Evolutionary conservation across 192 early-diverging fungal species (phyloP).

Genomic region (Podila epigama): DNA sequence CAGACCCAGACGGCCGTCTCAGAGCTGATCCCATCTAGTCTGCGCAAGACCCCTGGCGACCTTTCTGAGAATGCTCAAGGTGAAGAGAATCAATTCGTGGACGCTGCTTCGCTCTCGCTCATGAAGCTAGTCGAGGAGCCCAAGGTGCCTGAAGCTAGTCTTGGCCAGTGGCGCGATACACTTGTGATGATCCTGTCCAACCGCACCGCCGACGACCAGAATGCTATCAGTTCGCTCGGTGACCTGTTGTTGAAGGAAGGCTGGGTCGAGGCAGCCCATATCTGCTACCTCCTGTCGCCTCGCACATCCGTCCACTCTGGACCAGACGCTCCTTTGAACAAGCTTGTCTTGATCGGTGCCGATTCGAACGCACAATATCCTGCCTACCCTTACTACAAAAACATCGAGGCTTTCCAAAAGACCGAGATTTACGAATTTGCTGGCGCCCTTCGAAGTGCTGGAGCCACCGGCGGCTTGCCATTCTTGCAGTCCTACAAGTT

Average conservation of each 20-base stretch:
- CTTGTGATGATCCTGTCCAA: constrained; percentile 86
- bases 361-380: constrained; percentile 51
- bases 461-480: constrained; percentile 69
- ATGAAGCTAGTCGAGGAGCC: constrained; percentile 32
- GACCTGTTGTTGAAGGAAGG: constrained; percentile 70
- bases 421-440: constrained; percentile 90
- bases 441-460: constrained; percentile 56
- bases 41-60: not conserved
- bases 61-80: constrained; percentile 2
- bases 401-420: constrained; percentile 67
- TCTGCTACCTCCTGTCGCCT: constrained; percentile 82
- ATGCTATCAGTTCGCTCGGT: constrained; percentile 77
- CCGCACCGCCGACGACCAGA: constrained; percentile 74
- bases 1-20: constrained; percentile 58
- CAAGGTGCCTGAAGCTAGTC: constrained; percentile 37
- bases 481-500: constrained; percentile 93
- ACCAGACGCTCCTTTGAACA: constrained; percentile 63
- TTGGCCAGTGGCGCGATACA: constrained; percentile 76
- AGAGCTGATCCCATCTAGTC: constrained; percentile 24
- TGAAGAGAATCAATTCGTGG: constrained; percentile 27
- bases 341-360: constrained; percentile 74
- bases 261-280: constrained; percentile 70
- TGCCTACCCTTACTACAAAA: constrained; percentile 57
- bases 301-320: constrained; percentile 69
- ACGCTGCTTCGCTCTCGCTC: constrained; percentile 29